These are phyloP conservation scores for Russula sp. DNA, from an alignment of 768 basidiomycete species.

Conservation along the genomic window DNA sequence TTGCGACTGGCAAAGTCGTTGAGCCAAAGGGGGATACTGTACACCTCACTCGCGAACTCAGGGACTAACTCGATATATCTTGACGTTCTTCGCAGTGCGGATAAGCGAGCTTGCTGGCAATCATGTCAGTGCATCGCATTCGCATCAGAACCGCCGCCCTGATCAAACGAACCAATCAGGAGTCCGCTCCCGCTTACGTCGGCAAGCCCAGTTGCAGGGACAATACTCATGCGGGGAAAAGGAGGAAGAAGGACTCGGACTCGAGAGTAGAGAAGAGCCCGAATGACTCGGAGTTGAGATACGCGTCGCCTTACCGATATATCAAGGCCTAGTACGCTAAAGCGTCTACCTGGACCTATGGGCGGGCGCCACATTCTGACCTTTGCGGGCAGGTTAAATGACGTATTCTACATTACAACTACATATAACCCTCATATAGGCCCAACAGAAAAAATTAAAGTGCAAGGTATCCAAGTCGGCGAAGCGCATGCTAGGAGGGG, in stretches of 20 bases:
- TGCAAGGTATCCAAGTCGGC: not conserved
- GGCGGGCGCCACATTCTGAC: not conserved
- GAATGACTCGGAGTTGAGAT: not conserved
- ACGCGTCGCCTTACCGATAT: not conserved
- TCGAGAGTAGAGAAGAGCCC: not conserved
- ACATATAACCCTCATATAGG: not conserved
- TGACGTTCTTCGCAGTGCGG: slow-evolving; percentile 10
- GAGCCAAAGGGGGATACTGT: not conserved
- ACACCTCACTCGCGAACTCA: no score
- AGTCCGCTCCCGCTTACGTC: slow-evolving; percentile 1
- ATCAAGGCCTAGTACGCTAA: not conserved
- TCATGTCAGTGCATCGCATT: not conserved
- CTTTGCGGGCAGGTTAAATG: no score
- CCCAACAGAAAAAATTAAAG: not conserved
- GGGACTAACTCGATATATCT: slow-evolving; percentile 14
- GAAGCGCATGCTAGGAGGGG: no score
- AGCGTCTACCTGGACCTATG: no score
- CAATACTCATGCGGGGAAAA: slow-evolving; percentile 1
- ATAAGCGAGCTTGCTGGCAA: slow-evolving; percentile 3
- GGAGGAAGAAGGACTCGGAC: no score
- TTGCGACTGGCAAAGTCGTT: slow-evolving; percentile 8
- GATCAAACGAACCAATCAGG: slow-evolving; percentile 6
- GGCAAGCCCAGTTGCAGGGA: not conserved
- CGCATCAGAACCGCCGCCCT: not conserved
- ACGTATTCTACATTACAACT: not conserved